Evolutionary conservation across 2,329 filamentous ascomycete species (phyloP).

Genomic region (Trichocomaceae sp.): DNA sequence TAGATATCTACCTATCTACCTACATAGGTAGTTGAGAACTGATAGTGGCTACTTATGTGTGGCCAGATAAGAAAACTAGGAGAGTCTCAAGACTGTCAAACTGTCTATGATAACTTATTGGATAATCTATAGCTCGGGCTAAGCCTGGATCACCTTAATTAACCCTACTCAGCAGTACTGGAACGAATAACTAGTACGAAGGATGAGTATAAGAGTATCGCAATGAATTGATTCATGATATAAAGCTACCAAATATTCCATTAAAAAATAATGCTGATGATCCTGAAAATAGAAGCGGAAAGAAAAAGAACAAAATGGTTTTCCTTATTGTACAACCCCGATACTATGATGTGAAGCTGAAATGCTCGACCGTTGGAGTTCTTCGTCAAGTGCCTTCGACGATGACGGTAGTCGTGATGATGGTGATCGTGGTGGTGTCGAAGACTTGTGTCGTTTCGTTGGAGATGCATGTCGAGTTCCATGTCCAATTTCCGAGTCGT

Average conservation of each 20-base stretch:
- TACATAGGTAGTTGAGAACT: too few species aligned
- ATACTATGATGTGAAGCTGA: conserved; percentile 13
- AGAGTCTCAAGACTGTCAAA: too few species aligned
- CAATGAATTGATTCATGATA: background rate
- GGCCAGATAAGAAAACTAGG: too few species aligned
- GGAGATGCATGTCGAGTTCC: conserved; percentile 30
- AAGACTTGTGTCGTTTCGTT: conserved; percentile 11
- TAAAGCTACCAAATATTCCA: background rate
- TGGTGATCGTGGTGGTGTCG: conserved; percentile 7
- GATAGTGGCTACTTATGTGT: too few species aligned
- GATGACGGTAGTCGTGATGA: conserved; percentile 2
- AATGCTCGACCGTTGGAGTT: conserved; percentile 11
- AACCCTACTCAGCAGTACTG: too few species aligned
- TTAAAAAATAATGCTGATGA: conserved; percentile 1
- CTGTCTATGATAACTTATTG: too few species aligned
- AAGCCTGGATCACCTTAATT: too few species aligned
- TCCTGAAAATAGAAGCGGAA: background rate
- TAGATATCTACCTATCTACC: too few species aligned
- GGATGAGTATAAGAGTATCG: background rate
- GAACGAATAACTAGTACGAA: background rate
- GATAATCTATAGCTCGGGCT: too few species aligned
- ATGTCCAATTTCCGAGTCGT: conserved; percentile 20
- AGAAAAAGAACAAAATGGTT: background rate
- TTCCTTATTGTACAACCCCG: conserved; percentile 14
- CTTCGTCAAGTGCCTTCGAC: conserved; percentile 10